Base-by-base conservation (phyloP, 192 early-diverging fungal species). In the Ambispora gerdemannii region DNA sequence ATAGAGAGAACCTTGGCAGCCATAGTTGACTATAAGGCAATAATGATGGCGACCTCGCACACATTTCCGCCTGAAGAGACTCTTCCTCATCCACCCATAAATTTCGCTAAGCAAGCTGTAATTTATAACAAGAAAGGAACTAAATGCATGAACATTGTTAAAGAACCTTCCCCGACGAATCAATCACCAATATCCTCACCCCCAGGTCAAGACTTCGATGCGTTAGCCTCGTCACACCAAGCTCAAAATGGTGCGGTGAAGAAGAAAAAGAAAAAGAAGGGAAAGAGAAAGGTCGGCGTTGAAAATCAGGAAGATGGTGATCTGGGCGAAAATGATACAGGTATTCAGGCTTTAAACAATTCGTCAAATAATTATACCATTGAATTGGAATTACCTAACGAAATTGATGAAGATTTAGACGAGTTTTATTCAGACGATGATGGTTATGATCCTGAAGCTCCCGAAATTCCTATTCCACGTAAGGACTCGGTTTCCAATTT, bases 401-500 rank as follows among this genome's bases (percentile, higher is more conserved):
- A 17, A 13, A 31, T 49, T 32, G 75, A 74, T 27, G 76, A 76
- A 43, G 76, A 80, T 22, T 72, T 73, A 52, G 78, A 82, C 15
- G 79, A 81, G 27, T 79, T 77, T 49, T 78, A 64, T 67, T 82
- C 80, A 51, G 80, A 82, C 56, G 78, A 80, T 2, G 80, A 82
- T 24, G 67, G 66, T 0, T 82, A 82, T 71, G 77, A 79, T 74
- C 76, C 80, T 0, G 80, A 79, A 67, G 72, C 75, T 0, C 75
- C 77, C 28, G 71, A 71, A 24, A 70, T 79, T 35, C 55, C 70
- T 13, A 72, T 72, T 35, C 38, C 72, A n/a, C 69, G 59, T 55
- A 32, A 36, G 50, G 62, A 74, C 31, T 50, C 73, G 22, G 36
- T 53, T 32, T 28, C 58, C 58, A 71, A 52, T 32, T 17, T 50